Evolutionary conservation across 2,329 filamentous ascomycete genomes (phyloP), one percentile per base, ranked within the genome.

Genomic region (Stagonosporopsis rhizophila): DNA sequence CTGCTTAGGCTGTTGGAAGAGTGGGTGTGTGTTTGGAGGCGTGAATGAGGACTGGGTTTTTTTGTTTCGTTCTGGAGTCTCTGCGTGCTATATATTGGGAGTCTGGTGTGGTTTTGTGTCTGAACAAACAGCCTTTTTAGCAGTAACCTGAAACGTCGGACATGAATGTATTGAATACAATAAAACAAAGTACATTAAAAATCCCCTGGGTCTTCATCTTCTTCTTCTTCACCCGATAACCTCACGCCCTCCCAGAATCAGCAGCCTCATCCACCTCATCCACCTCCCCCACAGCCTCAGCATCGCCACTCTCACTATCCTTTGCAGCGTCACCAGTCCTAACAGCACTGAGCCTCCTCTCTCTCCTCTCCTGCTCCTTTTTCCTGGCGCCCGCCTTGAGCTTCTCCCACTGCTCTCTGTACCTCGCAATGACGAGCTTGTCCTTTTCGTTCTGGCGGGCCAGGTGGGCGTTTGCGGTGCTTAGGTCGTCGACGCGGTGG

Each of bases 371-470:
- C 41, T 52, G 37, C 58, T 74, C 70, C 59, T 74, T 71, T 62
- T 71, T 74, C 48, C 74, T 51, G 2, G 87, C 87, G 0, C 85
- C 85, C 42, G 87, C 85, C 73, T 89, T 89, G 62, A 91, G 73
- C 64, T 85, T 85, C 73, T 90, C 87, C 86, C 87, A 90, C 56
- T 86, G 82, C 52, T 87, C 84, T 46, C 85, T 73, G 69, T 89
- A 89, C 52, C 82, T 77, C 0, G 75, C 79, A 14, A 88, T 73
- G 6, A 84, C 81, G 37, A 75, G 79, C 51, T 78, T 80, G 44
- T 87, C 72, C 71, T 86, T 87, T 64, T 86, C 83, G 56, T 88
- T 86, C 62, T 88, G 85, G 45, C 79, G 81, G 11, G 77, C 86
- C 44, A 91, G 78, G 42, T 83, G 83, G 44, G 89, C 86, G 37